phyloP scores from a whole-genome alignment of 805 yeast species.

The Wickerhamomyces canadensis region DNA sequence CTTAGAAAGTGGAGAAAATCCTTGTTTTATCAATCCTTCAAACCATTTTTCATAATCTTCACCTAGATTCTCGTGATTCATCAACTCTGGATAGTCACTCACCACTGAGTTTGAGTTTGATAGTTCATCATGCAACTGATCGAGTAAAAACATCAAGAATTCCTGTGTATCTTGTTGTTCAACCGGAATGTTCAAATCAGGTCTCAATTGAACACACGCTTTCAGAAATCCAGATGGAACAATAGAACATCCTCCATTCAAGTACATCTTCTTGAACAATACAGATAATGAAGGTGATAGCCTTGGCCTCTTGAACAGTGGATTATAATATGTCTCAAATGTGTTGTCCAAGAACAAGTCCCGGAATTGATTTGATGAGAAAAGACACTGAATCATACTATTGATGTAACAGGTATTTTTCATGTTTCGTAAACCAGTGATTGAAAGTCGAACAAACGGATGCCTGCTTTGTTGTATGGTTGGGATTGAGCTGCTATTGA shows the following conservation, averaged over 20 bases:
- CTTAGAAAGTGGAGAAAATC: slow-evolving; percentile 61
- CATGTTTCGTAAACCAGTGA: slow-evolving; percentile 60
- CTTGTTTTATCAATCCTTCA: slow-evolving; percentile 46
- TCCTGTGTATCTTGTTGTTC: slow-evolving; percentile 85
- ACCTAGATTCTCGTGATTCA: slow-evolving; percentile 29
- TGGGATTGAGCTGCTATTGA: slow-evolving; percentile 24
- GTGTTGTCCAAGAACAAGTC: slow-evolving; percentile 40
- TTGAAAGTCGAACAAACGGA: slow-evolving; percentile 37
- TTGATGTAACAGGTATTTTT: slow-evolving; percentile 78
- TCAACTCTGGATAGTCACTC: slow-evolving; percentile 32
- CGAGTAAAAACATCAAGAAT: slow-evolving; percentile 60
- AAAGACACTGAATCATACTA: slow-evolving; percentile 65
- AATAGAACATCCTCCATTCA: slow-evolving; percentile 54
- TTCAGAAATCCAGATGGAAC: slow-evolving; percentile 62
- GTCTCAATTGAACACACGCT: slow-evolving; percentile 45
- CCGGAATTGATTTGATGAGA: slow-evolving; percentile 47
- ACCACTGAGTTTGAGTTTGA: slow-evolving; percentile 33
- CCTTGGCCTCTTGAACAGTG: slow-evolving; percentile 21
- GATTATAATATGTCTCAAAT: slow-evolving; percentile 39
- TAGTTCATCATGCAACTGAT: slow-evolving; percentile 64
- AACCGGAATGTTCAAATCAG: slow-evolving; percentile 62
- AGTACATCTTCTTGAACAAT: slow-evolving; percentile 51
- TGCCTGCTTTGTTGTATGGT: slow-evolving; percentile 32
- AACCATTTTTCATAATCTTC: slow-evolving; percentile 62
- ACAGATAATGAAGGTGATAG: slow-evolving; percentile 48